A percentile compares a stretch with the other conserved stretches of the same genome.
Conservation (phyloP, 1,284 basidiomycete species). For the Mycosarcoma maydis region DNA sequence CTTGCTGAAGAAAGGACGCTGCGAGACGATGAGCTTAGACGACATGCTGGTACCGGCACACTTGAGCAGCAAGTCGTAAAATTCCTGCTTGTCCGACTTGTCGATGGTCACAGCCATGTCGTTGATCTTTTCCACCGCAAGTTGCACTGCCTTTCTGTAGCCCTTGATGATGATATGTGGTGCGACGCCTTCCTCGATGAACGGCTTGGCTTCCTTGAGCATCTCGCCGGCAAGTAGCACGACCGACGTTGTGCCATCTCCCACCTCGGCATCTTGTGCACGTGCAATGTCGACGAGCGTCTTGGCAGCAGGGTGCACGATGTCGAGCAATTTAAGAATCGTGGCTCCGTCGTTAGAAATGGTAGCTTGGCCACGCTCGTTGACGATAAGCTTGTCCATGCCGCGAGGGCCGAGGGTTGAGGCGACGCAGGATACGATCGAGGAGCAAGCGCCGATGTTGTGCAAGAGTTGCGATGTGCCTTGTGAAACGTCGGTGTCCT, state of each 20-base stretch:
- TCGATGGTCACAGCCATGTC: conserved; percentile 90
- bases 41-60: conserved; percentile 99
- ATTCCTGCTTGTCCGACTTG: conserved; percentile 87
- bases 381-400: conserved; percentile 90
- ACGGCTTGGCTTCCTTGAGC: conserved; percentile 88
- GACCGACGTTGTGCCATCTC: conserved; percentile 97
- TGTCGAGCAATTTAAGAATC: conserved; percentile 94
- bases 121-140: conserved; percentile 86
- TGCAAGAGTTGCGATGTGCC: conserved; percentile 92
- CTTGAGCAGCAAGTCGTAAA: conserved; percentile 92
- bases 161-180: conserved; percentile 98
- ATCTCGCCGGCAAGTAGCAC: conserved; percentile 93
- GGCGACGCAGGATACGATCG: conserved; percentile 69
- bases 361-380: conserved; percentile 84
- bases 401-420: conserved; percentile 97
- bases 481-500: conserved; percentile 96
- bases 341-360: conserved; percentile 98
- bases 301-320: conserved; percentile 95
- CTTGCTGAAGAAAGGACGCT: conserved; percentile 97
- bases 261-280: conserved; percentile 97
- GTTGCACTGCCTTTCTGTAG: conserved; percentile 84
- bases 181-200: conserved; percentile 96
- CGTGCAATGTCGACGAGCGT: conserved; percentile 97
- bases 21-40: conserved; percentile 97
- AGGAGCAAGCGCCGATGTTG: conserved; percentile 76